Evolutionary conservation across 2,329 filamentous ascomycete genomes (phyloP).

Genomic region (Tolypocladium endophyticum): DNA sequence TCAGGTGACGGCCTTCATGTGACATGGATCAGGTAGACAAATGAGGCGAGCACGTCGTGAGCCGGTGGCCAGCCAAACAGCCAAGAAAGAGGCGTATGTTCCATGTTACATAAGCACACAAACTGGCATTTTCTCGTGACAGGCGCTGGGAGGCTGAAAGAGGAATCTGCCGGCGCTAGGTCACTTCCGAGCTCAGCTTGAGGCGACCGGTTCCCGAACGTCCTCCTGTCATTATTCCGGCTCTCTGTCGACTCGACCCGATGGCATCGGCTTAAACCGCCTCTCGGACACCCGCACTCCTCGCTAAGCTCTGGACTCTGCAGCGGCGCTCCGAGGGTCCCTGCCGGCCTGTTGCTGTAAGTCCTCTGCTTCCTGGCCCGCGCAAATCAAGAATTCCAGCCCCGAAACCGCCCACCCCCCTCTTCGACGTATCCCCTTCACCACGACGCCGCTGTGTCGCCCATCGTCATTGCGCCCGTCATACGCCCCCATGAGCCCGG

Average conservation of each 20-base stretch:
- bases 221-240: not conserved
- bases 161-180: conserved; percentile 13
- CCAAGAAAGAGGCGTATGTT: not conserved
- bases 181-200: conserved; percentile 10
- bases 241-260: conserved; percentile 6
- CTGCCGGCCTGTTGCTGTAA: conserved; percentile 6
- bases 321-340: conserved; percentile 3
- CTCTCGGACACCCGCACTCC: not conserved
- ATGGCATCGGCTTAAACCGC: conserved; percentile 11
- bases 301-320: not conserved
- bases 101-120: conserved; percentile 10
- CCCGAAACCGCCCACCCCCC: conserved; percentile 1
- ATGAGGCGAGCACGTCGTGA: not conserved
- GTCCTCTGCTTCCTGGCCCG: conserved; percentile 1
- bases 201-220: not conserved
- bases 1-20: not conserved
- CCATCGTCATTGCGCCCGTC: not conserved
- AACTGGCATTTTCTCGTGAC: conserved; percentile 7
- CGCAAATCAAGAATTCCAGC: conserved; percentile 6
- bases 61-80: not conserved
- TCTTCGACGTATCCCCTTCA: not conserved
- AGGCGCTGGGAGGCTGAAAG: conserved; percentile 6
- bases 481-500: not conserved
- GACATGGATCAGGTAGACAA: not conserved
- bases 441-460: not conserved